Evolutionary conservation across 1,139 yeast species (phyloP).

Genomic region (Wickerhamomyces sp.): DNA sequence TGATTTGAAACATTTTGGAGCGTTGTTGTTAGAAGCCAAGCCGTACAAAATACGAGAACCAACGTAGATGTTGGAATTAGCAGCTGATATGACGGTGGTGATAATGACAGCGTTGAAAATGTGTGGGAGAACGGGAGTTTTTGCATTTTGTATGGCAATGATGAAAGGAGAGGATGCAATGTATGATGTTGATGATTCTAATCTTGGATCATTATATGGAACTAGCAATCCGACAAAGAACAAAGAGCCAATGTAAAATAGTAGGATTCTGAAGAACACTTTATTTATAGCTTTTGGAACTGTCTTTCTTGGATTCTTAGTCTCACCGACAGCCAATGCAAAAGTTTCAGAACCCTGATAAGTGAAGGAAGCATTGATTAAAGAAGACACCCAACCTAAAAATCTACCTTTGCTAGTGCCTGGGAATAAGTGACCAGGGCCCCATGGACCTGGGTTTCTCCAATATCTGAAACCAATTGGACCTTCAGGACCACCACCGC

Average conservation of each 20-base stretch:
- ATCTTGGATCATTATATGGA: slow-evolving; percentile 66
- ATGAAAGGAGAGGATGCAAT: slow-evolving; percentile 75
- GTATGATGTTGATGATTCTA: slow-evolving; percentile 38
- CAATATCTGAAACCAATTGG: slow-evolving; percentile 85
- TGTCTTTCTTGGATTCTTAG: slow-evolving; percentile 73
- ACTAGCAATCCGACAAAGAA: slow-evolving; percentile 80
- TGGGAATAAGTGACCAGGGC: slow-evolving; percentile 48
- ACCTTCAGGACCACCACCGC: slow-evolving; percentile 71
- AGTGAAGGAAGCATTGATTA: slow-evolving; percentile 70
- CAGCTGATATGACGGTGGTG: slow-evolving; percentile 69
- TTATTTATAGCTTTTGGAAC: slow-evolving; percentile 84
- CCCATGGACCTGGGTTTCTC: slow-evolving; percentile 91
- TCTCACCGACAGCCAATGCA: slow-evolving; percentile 88
- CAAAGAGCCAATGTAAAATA: slow-evolving; percentile 76
- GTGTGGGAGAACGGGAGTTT: slow-evolving; percentile 63
- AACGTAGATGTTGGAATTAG: slow-evolving; percentile 74
- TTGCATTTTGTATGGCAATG: slow-evolving; percentile 60
- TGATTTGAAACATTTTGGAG: slow-evolving; percentile 50
- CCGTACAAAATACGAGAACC: slow-evolving; percentile 73
- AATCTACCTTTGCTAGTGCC: slow-evolving; percentile 63
- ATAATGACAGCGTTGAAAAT: slow-evolving; percentile 75
- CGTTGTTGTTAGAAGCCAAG: slow-evolving; percentile 55
- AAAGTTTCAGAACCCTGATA: slow-evolving; percentile 85
- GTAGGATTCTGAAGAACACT: slow-evolving; percentile 73
- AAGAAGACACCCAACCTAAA: slow-evolving; percentile 64